A percentile compares a stretch with the other conserved stretches of the same genome.
Conservation (phyloP, 441 rosid species). For the Populus hybrid region DNA sequence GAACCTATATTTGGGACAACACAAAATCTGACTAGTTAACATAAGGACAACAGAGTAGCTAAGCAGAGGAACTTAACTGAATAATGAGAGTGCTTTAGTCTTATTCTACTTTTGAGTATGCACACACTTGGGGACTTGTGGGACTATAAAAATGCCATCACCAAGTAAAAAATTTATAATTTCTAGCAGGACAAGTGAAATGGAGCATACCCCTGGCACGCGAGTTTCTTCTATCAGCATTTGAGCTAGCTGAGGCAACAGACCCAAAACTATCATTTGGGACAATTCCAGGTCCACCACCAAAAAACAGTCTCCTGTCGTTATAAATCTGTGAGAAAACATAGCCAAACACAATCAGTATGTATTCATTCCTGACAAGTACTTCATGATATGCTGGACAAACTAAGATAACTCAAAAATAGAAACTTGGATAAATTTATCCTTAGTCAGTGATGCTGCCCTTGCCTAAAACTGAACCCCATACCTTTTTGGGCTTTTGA, state of each 20-base stretch:
- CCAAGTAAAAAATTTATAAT: neutral
- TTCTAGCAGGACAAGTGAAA: neutral
- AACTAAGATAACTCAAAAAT: neutral
- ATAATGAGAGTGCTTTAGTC: neutral
- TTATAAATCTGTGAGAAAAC: slow-evolving; percentile 67
- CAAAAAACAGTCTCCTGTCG: slow-evolving; percentile 79
- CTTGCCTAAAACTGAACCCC: neutral
- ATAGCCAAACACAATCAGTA: slow-evolving; percentile 10
- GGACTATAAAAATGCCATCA: neutral
- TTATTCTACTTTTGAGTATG: neutral
- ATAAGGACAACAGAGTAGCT: neutral
- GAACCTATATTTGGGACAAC: slow-evolving; percentile 47
- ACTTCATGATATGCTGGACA: neutral
- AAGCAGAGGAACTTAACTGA: neutral
- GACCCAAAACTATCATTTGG: slow-evolving; percentile 69
- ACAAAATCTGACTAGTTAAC: neutral
- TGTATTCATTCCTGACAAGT: neutral
- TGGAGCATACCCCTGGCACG: slow-evolving; percentile 69
- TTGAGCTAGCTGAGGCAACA: slow-evolving; percentile 48
- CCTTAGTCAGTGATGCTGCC: neutral
- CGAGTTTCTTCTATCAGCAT: slow-evolving; percentile 78
- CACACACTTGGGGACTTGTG: neutral
- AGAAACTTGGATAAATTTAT: neutral
- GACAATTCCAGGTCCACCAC: slow-evolving; percentile 78
- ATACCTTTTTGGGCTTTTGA: slow-evolving; percentile 96